Evolutionary conservation across 805 yeast genomes (phyloP).

Genomic region (Saccharomycopsis olivae): DNA sequence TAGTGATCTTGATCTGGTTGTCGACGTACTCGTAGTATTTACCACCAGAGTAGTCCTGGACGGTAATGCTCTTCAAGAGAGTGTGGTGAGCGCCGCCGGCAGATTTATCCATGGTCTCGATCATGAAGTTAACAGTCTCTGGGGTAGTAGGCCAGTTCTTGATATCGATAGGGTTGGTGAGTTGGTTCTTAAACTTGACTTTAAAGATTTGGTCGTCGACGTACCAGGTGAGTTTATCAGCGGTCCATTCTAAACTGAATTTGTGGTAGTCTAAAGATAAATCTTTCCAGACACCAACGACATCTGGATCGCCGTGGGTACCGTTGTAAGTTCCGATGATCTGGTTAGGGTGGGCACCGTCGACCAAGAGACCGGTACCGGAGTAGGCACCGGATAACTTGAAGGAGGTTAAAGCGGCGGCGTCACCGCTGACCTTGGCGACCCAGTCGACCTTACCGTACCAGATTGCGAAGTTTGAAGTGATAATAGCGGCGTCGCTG

Average conservation of each 20-base stretch:
- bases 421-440: slow-evolving; percentile 11
- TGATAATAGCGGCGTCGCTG: slow-evolving; percentile 9
- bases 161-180: slow-evolving; percentile 15
- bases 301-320: slow-evolving; percentile 10
- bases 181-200: neutral
- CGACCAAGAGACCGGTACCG: slow-evolving; percentile 9
- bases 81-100: slow-evolving; percentile 1
- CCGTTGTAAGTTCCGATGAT: slow-evolving; percentile 13
- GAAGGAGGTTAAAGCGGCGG: slow-evolving; percentile 9
- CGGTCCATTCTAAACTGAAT: slow-evolving; percentile 10
- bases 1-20: slow-evolving; percentile 2
- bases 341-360: slow-evolving; percentile 6
- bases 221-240: slow-evolving; percentile 17
- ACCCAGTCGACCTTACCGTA: slow-evolving; percentile 13
- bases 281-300: slow-evolving; percentile 5
- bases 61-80: slow-evolving; percentile 5
- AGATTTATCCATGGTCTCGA: slow-evolving; percentile 8
- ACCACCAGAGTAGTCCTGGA: slow-evolving; percentile 14
- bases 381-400: slow-evolving; percentile 14
- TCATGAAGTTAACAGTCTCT: slow-evolving; percentile 15
- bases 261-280: slow-evolving; percentile 11
- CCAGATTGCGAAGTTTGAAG: slow-evolving; percentile 10
- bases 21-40: slow-evolving; percentile 6
- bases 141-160: slow-evolving; percentile 18
- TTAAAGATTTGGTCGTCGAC: slow-evolving; percentile 24